Percentiles rank a stretch among this genome's conserved stretches.
Conservation (phyloP, 768 basidiomycete genomes). For the Podaxis sp. region DNA sequence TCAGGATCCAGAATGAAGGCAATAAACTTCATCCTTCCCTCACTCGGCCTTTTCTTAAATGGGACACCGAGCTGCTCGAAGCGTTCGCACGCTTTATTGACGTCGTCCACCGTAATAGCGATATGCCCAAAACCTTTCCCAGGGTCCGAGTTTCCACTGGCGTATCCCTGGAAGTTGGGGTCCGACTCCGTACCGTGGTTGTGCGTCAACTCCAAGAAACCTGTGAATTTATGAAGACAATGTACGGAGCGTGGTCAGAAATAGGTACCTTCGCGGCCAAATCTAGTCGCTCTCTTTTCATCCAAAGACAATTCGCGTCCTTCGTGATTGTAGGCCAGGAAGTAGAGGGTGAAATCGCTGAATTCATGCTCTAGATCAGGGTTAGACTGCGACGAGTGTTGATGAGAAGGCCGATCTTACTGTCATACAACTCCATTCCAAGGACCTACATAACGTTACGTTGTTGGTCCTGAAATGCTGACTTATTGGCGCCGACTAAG, state of each 20-base stretch:
- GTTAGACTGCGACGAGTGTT: slow-evolving; percentile 13
- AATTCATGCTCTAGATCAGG: slow-evolving; percentile 47
- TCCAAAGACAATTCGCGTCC: slow-evolving; percentile 49
- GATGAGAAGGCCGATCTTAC: slow-evolving; percentile 30
- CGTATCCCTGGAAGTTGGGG: slow-evolving; percentile 76
- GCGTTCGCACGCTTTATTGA: slow-evolving; percentile 79
- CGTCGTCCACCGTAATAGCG: slow-evolving; percentile 79
- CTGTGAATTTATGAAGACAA: slow-evolving; percentile 32
- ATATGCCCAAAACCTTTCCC: slow-evolving; percentile 86
- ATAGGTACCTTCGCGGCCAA: slow-evolving; percentile 65
- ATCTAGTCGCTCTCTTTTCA: slow-evolving; percentile 49
- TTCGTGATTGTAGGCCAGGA: slow-evolving; percentile 77
- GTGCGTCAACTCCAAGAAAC: slow-evolving; percentile 81
- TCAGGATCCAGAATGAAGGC: slow-evolving; percentile 88
- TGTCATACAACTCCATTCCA: slow-evolving; percentile 75
- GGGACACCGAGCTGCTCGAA: slow-evolving; percentile 78
- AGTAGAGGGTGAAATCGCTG: slow-evolving; percentile 75
- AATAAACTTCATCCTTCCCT: slow-evolving; percentile 84
- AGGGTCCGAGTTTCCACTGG: slow-evolving; percentile 83
- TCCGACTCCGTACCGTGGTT: slow-evolving; percentile 91
- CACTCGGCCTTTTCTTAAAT: slow-evolving; percentile 86
- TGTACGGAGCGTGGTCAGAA: background rate
- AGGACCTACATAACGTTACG: slow-evolving; percentile 37
- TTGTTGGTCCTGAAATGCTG: background rate
- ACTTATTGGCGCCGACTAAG: background rate